A percentile compares a stretch with the other conserved stretches of the same genome.
Conservation (phyloP, 768 basidiomycete genomes). For the Pluteus cervinus region DNA sequence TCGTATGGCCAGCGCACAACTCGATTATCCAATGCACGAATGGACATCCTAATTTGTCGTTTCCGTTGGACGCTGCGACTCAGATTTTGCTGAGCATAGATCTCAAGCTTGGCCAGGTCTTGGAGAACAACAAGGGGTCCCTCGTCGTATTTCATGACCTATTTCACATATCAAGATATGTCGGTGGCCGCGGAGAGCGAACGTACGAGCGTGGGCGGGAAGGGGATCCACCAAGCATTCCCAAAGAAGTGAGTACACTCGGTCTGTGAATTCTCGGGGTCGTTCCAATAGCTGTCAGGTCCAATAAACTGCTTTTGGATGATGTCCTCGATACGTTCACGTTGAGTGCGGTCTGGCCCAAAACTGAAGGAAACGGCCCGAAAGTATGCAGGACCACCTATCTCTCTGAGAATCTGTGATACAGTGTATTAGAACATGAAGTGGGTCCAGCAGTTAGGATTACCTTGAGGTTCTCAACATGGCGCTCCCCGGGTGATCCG, state of each 20-base stretch:
- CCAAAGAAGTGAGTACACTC: slow-evolving; percentile 55
- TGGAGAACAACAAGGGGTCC: slow-evolving; percentile 43
- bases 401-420: slow-evolving; percentile 74
- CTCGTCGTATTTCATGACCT: slow-evolving; percentile 69
- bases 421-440: too few species aligned
- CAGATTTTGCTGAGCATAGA: slow-evolving; percentile 59
- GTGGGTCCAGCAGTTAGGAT: slow-evolving; percentile 1
- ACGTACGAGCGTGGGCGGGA: slow-evolving; percentile 64
- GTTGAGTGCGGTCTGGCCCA: slow-evolving; percentile 42
- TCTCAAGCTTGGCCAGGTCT: slow-evolving; percentile 44
- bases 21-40: slow-evolving; percentile 62
- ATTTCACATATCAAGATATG: slow-evolving; percentile 3
- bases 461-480: slow-evolving; percentile 77
- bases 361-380: slow-evolving; percentile 42
- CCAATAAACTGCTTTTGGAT: slow-evolving; percentile 58
- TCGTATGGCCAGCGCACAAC: slow-evolving; percentile 60
- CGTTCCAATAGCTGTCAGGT: slow-evolving; percentile 69
- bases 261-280: slow-evolving; percentile 20
- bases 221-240: slow-evolving; percentile 76
- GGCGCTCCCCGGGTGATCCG: slow-evolving; percentile 62
- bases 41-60: slow-evolving; percentile 53
- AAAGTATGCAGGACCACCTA: slow-evolving; percentile 51
- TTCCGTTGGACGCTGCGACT: slow-evolving; percentile 38
- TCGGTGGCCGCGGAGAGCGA: background rate
- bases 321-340: slow-evolving; percentile 38